phyloP scores from a whole-genome alignment of 2,329 filamentous ascomycete species.

The Trichoderma koningii region DNA sequence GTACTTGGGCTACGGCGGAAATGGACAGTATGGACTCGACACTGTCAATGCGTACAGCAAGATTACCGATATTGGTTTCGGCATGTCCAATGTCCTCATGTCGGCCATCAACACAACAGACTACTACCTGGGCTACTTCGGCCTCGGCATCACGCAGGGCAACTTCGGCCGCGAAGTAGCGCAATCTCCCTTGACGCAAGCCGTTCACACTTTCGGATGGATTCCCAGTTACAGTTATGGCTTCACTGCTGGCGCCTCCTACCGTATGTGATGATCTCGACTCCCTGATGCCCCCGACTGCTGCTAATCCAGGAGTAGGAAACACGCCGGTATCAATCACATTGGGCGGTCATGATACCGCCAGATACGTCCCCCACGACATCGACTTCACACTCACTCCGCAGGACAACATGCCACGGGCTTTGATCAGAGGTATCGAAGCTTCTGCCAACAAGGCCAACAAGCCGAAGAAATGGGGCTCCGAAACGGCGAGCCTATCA shows the following conservation, averaged over 20 bases:
- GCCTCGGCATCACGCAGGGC: constrained; percentile 57
- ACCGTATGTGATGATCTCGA: constrained; percentile 54
- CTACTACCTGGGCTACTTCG: constrained; percentile 58
- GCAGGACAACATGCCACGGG: constrained; percentile 57
- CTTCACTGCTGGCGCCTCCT: constrained; percentile 74
- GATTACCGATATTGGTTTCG: constrained; percentile 41
- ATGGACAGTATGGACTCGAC: constrained; percentile 66
- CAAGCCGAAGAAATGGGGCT: constrained; percentile 44
- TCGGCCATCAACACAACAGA: constrained; percentile 58
- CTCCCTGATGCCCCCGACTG: neutral
- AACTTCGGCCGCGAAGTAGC: constrained; percentile 53
- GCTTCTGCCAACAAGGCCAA: constrained; percentile 40
- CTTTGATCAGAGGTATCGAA: constrained; percentile 61
- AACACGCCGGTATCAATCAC: constrained; percentile 59
- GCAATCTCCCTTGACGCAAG: constrained; percentile 55
- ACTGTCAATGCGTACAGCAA: constrained; percentile 47
- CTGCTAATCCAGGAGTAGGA: constrained; percentile 33
- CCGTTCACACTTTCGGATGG: constrained; percentile 59
- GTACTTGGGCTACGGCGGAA: constrained; percentile 59
- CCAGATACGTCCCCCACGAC: constrained; percentile 63
- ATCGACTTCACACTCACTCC: constrained; percentile 60
- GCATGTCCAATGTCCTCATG: constrained; percentile 51
- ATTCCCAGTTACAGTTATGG: constrained; percentile 75
- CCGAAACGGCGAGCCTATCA: constrained; percentile 43
- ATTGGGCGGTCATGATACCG: constrained; percentile 69